Evolutionary conservation across 2,329 filamentous ascomycete genomes (phyloP).

Genomic region (Colletotrichum higginsianum): DNA sequence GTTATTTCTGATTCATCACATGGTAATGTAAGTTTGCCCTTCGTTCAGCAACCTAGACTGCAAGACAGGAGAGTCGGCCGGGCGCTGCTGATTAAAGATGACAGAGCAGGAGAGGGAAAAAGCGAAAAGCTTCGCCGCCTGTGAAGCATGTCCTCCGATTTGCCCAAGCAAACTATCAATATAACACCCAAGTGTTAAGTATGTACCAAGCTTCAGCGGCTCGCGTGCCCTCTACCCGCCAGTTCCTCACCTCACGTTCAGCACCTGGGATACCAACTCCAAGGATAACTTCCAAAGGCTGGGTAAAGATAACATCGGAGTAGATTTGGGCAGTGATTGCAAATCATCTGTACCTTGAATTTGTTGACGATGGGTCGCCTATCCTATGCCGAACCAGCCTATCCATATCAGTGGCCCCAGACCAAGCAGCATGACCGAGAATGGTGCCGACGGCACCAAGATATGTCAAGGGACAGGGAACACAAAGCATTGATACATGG

Average conservation of each 20-base stretch:
- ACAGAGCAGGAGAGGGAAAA: not conserved
- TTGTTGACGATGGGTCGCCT: not conserved
- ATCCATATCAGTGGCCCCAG: constrained; percentile 1
- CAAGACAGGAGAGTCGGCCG: not conserved
- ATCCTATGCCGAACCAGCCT: constrained; percentile 1
- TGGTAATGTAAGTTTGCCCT: constrained; percentile 1
- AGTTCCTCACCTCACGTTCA: not conserved
- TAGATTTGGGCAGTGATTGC: not conserved
- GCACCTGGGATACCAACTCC: not conserved
- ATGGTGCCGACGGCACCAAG: not conserved
- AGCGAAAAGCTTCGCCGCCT: not conserved
- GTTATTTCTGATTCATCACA: constrained; percentile 18
- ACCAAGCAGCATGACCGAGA: not conserved
- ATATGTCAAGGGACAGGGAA: not conserved
- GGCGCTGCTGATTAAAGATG: not conserved
- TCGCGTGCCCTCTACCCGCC: not conserved
- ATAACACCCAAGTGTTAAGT: not conserved
- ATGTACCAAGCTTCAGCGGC: constrained; percentile 7
- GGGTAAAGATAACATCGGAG: not conserved
- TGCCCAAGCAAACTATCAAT: not conserved
- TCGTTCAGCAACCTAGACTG: not conserved
- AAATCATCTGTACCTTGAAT: not conserved
- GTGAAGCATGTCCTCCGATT: too few species aligned
- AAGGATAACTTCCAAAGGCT: not conserved
- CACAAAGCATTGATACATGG: not conserved